A percentile compares a stretch with the other conserved stretches of the same genome.
Evolutionary conservation across 2,329 filamentous ascomycete species (phyloP).

Genomic region (Colletotrichum brevisporum): DNA sequence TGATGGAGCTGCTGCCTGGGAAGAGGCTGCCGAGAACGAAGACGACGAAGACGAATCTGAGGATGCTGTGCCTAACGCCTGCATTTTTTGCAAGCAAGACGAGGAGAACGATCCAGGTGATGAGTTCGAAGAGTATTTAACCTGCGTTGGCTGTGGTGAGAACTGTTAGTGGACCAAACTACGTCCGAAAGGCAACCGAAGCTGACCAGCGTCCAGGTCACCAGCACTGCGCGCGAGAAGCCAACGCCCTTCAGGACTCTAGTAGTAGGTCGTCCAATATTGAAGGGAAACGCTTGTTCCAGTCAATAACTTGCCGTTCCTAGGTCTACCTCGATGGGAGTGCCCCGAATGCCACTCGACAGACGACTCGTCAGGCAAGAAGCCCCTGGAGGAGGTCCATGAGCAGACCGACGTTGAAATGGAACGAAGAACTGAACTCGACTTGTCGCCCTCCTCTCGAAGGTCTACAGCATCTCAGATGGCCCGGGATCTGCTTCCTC

Average conservation of each 20-base stretch:
- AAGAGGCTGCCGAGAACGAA: slow-evolving; percentile 68
- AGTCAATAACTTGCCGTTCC: neutral
- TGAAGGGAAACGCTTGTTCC: neutral
- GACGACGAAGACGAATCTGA: slow-evolving; percentile 72
- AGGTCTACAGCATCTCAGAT: slow-evolving; percentile 75
- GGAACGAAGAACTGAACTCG: neutral
- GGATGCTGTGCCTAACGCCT: slow-evolving; percentile 59
- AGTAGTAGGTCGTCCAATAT: slow-evolving; percentile 63
- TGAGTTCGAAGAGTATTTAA: slow-evolving; percentile 84
- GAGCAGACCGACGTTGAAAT: neutral
- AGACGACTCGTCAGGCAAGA: neutral
- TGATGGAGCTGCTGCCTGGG: slow-evolving; percentile 70
- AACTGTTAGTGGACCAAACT: slow-evolving; percentile 75
- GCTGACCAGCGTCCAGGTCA: slow-evolving; percentile 78
- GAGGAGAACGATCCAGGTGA: slow-evolving; percentile 87
- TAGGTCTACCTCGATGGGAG: slow-evolving; percentile 63
- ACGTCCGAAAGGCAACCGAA: neutral
- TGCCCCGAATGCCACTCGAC: slow-evolving; percentile 62
- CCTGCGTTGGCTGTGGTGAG: slow-evolving; percentile 84
- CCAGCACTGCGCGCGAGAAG: slow-evolving; percentile 87
- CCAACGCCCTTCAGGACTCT: slow-evolving; percentile 61
- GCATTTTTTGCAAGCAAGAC: slow-evolving; percentile 85
- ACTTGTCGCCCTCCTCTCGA: slow-evolving; percentile 56
- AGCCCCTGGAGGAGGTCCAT: neutral
- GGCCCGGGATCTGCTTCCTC: slow-evolving; percentile 79